Base-by-base conservation (phyloP, 441 rosid species). In the Populus hybrid region DNA sequence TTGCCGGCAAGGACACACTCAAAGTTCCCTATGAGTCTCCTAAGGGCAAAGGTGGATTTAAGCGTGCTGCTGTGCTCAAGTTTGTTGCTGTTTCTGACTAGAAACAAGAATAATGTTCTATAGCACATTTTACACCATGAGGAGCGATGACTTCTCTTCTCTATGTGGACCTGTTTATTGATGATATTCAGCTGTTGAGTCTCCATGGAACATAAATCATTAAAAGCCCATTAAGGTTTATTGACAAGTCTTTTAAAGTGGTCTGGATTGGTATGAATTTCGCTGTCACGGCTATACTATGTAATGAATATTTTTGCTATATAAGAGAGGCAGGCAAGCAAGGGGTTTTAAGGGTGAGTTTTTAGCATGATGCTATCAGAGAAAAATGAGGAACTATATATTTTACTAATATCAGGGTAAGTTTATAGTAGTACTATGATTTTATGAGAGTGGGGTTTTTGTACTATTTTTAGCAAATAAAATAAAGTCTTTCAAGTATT, bases 91-190 rank as follows among this genome's bases (percentile, higher is more conserved):
- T 71, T 34, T 79, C 89, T 1, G 67, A 32, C 0, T n/a, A n/a
- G 88, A 87, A 71, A 94, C 98, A 2, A 79, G 91, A 40, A 71
- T 94, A 9, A 83, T 84, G 86, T 94, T 94, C 85, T 75, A 86
- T 0, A 94, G 98, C 88, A 87, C 97, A 46, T 89, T 80, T 80
- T 94, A 94, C 81, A 83, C 83, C 75, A 92, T 87, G 94, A 84
- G 81, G 65, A 90, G 83, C 6, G 97, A 91, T 70, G 89, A 88
- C 72, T 84, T 94, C 2, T 92, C 94, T 9, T 90, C 95, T 0
- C 86, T 92, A 0, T 94, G 97, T 78, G 98, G 98, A 3, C 97
- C 97, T 9, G 92, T 94, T 12, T n/a, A 28, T 94, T 9, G 98
- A 92, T 67, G 91, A 90, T 72, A 89, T 90, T 61, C 87, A 83